These are phyloP conservation scores for Aurinia saxatilis DNA, from an alignment of 345 rosid species.

Conservation along the genomic window DNA sequence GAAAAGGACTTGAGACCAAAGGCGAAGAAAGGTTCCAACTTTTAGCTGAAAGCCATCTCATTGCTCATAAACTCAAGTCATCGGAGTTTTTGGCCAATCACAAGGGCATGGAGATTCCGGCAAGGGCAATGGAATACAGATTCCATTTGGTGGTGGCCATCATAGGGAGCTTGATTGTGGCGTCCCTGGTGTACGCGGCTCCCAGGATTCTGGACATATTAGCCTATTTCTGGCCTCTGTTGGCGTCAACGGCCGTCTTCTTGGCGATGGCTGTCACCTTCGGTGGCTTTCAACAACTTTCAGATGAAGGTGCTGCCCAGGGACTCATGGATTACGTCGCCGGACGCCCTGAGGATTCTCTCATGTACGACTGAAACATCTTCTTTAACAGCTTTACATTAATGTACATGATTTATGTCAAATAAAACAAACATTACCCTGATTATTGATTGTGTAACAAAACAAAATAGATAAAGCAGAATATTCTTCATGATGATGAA, in stretches of 20 bases:
- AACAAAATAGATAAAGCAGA: background rate
- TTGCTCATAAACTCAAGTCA: conserved; percentile 1
- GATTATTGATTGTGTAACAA: background rate
- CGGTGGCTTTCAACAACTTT: conserved; percentile 52
- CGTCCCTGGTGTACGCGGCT: conserved; percentile 39
- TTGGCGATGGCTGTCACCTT: conserved; percentile 42
- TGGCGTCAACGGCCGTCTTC: conserved; percentile 75
- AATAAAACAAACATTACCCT: background rate
- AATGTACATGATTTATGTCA: conserved; percentile 11
- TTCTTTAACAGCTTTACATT: background rate
- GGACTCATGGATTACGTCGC: conserved; percentile 66
- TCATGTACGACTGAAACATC: conserved; percentile 1
- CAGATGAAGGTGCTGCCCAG: conserved; percentile 41
- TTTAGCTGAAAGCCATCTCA: conserved; percentile 13
- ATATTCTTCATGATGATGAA: conserved; percentile 14
- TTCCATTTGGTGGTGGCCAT: conserved; percentile 37
- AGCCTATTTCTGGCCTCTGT: conserved; percentile 79
- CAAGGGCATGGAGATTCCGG: conserved; percentile 40
- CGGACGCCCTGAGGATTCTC: conserved; percentile 31
- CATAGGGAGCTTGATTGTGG: conserved; percentile 26
- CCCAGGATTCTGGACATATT: conserved; percentile 53
- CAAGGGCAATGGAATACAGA: conserved; percentile 49
- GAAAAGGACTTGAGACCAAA: conserved; percentile 25
- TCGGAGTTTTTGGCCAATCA: conserved; percentile 9
- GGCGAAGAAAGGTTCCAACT: conserved; percentile 1